Percentiles rank a stretch among this genome's conserved stretches.
phyloP scores from a whole-genome alignment of 192 early-diverging fungal species.

The Coemansia sp. region DNA sequence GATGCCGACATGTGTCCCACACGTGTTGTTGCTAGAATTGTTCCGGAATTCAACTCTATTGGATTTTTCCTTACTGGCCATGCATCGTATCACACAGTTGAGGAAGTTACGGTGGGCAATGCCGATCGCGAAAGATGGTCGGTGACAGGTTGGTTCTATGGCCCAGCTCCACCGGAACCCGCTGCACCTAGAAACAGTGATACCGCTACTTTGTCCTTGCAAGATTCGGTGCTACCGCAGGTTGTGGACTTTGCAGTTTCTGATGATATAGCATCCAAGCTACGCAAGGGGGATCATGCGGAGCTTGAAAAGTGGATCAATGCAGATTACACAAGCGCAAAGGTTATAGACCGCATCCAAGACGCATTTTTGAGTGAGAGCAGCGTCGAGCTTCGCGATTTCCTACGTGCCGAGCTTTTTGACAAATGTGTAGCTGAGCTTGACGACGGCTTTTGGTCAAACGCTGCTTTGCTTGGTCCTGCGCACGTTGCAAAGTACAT shows the following conservation, averaged over 20 bases:
- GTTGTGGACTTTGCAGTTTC: neutral
- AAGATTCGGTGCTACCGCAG: conserved; percentile 13
- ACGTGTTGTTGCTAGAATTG: conserved; percentile 40
- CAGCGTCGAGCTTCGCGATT: conserved; percentile 42
- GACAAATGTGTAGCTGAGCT: conserved; percentile 6
- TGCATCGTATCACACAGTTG: conserved; percentile 60
- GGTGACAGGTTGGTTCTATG: conserved; percentile 70
- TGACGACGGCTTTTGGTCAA: conserved; percentile 17
- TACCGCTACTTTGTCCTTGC: neutral
- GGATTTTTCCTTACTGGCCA: conserved; percentile 63
- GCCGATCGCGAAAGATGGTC: conserved; percentile 55
- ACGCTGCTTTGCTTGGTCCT: conserved; percentile 43
- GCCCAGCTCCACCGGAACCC: conserved; percentile 25
- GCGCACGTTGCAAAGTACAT: conserved; percentile 56
- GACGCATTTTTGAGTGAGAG: conserved; percentile 53
- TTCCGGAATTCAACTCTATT: conserved; percentile 59
- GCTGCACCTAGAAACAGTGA: neutral
- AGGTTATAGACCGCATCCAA: conserved; percentile 36
- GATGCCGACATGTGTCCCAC: conserved; percentile 54
- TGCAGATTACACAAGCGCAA: conserved; percentile 46
- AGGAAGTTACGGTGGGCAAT: conserved; percentile 58
- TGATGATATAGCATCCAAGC: neutral
- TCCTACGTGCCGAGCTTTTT: conserved; percentile 21
- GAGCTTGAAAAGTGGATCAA: conserved; percentile 48
- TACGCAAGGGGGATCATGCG: neutral